phyloP scores from a whole-genome alignment of 257 asterid species.

The Primulina tabacum region DNA sequence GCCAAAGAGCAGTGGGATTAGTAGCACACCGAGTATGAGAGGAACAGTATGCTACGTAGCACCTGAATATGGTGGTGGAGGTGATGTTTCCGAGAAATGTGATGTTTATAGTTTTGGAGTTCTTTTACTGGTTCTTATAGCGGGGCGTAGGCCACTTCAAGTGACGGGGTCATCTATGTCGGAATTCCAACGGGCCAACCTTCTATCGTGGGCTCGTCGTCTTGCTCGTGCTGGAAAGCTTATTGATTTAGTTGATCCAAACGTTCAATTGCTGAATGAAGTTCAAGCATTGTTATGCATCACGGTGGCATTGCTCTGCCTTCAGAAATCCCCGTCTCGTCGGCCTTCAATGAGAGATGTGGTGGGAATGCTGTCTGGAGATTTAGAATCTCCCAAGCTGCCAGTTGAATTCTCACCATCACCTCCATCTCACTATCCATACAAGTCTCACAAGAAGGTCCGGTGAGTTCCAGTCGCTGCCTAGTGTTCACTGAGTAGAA shows the following conservation, averaged over 20 bases:
- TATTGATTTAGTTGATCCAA: constrained; percentile 73
- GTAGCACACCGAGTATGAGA: constrained; percentile 96
- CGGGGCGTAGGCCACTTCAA: constrained; percentile 96
- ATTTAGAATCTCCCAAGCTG: constrained; percentile 61
- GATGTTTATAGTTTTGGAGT: constrained; percentile 93
- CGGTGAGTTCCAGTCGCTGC: constrained; percentile 45
- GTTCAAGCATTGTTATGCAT: constrained; percentile 79
- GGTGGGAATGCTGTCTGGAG: constrained; percentile 72
- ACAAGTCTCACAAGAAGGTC: constrained; percentile 63
- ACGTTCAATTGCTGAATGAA: constrained; percentile 43
- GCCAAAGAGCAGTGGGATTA: constrained; percentile 74
- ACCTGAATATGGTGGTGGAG: constrained; percentile 81
- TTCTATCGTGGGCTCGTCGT: constrained; percentile 85
- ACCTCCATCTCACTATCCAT: constrained; percentile 56
- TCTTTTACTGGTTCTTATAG: constrained; percentile 66
- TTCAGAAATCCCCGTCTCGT: constrained; percentile 75
- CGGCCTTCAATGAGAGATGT: constrained; percentile 95
- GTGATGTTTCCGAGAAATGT: constrained; percentile 76
- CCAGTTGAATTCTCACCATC: constrained; percentile 89
- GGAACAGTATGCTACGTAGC: constrained; percentile 94
- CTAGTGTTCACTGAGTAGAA: constrained; percentile 17
- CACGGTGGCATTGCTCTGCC: constrained; percentile 80
- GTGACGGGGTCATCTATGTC: constrained; percentile 94
- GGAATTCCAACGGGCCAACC: constrained; percentile 87
- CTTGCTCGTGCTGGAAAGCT: constrained; percentile 96